These are phyloP conservation scores for Pisolithus tinctorius DNA, from an alignment of 768 basidiomycete species.

Conservation along the genomic window DNA sequence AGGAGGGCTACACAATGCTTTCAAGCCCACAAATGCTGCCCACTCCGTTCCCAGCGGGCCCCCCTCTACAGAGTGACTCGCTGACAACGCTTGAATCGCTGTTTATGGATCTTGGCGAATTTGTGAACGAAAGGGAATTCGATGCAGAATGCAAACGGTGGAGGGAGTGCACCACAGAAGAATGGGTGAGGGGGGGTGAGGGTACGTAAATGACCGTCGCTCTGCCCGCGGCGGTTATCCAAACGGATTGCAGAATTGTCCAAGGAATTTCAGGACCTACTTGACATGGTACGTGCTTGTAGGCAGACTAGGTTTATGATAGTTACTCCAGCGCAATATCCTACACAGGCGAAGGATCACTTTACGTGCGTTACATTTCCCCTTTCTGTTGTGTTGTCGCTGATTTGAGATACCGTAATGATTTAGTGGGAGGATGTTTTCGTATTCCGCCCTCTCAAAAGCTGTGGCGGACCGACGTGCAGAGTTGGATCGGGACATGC, in stretches of 20 bases:
- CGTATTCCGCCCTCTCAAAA: constrained; percentile 14
- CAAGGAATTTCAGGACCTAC: constrained; percentile 11
- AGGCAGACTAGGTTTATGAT: neutral
- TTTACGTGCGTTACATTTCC: constrained; percentile 14
- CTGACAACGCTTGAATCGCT: constrained; percentile 9
- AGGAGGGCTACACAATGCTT: constrained; percentile 15
- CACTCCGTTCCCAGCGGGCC: constrained; percentile 6
- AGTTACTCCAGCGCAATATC: neutral
- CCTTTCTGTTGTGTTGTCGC: neutral
- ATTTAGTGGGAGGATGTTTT: constrained; percentile 15
- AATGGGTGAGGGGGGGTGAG: constrained; percentile 26
- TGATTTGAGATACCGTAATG: constrained; percentile 2
- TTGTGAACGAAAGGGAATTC: constrained; percentile 17
- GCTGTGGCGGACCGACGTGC: constrained; percentile 16
- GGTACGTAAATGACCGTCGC: constrained; percentile 10
- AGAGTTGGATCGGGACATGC: constrained; percentile 14
- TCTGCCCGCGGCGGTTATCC: neutral
- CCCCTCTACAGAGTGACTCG: constrained; percentile 4
- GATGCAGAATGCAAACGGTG: constrained; percentile 19
- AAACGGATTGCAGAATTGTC: constrained; percentile 12
- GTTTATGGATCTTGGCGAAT: constrained; percentile 14
- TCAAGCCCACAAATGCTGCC: constrained; percentile 16
- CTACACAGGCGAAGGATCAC: constrained; percentile 22
- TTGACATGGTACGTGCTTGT: constrained; percentile 15
- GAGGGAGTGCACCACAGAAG: constrained; percentile 23